Conservation (phyloP, 495 filamentous ascomycete genomes). For the Pseudevernia furfuracea region DNA sequence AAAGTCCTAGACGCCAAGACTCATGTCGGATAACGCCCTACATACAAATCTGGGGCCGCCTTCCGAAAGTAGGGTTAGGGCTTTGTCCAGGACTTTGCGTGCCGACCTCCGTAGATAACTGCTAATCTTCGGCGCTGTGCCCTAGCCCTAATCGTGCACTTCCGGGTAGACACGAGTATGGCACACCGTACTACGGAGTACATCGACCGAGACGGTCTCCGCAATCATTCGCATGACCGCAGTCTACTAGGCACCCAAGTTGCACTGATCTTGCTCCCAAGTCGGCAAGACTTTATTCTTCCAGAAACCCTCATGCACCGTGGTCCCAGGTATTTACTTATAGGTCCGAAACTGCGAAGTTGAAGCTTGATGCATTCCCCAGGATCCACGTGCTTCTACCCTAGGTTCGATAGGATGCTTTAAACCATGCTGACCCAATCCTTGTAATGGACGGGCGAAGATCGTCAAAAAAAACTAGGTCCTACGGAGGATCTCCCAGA, state of each 20-base stretch:
- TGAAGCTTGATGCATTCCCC: slow-evolving; percentile 1
- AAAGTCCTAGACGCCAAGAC: too few relatives aligned
- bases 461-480: slow-evolving; percentile 20
- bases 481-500: slow-evolving; percentile 14
- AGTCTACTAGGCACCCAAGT: neutral
- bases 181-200: too few relatives aligned
- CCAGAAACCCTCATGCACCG: neutral
- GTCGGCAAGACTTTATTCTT: neutral
- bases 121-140: too few relatives aligned
- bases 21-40: too few relatives aligned
- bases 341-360: neutral
- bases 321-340: neutral
- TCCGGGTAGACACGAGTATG: too few relatives aligned
- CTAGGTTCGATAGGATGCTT: slow-evolving; percentile 2
- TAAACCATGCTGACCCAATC: slow-evolving; percentile 3
- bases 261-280: neutral
- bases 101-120: too few relatives aligned
- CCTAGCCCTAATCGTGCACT: too few relatives aligned
- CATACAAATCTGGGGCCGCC: too few relatives aligned
- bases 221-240: too few relatives aligned
- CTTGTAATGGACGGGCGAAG: slow-evolving; percentile 13
- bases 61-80: too few relatives aligned
- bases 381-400: neutral
- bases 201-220: too few relatives aligned
- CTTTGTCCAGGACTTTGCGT: too few relatives aligned